These are phyloP conservation scores for Alternaria brassicicola DNA, from an alignment of 2,329 filamentous ascomycete genomes.

Conservation along the genomic window DNA sequence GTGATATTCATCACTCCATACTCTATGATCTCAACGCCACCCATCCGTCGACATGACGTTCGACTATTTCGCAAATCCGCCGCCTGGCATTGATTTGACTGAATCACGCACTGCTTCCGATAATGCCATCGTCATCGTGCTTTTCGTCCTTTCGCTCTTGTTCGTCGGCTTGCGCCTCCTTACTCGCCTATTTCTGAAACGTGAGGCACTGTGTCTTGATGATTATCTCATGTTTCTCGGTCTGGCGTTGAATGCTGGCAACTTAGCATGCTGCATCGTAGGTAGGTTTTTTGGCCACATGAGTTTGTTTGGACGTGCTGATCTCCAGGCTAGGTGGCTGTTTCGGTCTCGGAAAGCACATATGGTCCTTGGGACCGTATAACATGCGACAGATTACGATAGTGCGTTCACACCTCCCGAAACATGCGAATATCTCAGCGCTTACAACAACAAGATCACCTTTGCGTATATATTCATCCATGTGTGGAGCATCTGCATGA, in stretches of 20 bases:
- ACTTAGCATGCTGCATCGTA: slow-evolving; percentile 34
- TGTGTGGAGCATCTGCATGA: slow-evolving; percentile 33
- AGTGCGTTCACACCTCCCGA: slow-evolving; percentile 11
- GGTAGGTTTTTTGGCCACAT: slow-evolving; percentile 1
- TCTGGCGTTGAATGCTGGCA: slow-evolving; percentile 27
- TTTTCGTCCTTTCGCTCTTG: slow-evolving; percentile 26
- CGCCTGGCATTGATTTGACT: slow-evolving; percentile 24
- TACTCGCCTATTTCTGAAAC: slow-evolving; percentile 27
- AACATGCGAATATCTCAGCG: not conserved
- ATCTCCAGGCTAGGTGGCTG: slow-evolving; percentile 18
- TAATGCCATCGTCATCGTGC: slow-evolving; percentile 29
- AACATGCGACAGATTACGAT: slow-evolving; percentile 35
- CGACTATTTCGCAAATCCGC: slow-evolving; percentile 22
- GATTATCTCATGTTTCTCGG: slow-evolving; percentile 35
- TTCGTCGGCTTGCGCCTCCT: slow-evolving; percentile 28
- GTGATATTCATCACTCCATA: not conserved
- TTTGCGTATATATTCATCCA: slow-evolving; percentile 37
- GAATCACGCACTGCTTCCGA: slow-evolving; percentile 30
- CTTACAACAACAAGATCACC: slow-evolving; percentile 24
- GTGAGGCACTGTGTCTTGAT: slow-evolving; percentile 24
- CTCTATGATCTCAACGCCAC: not conserved
- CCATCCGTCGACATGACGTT: slow-evolving; percentile 2
- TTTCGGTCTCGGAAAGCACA: slow-evolving; percentile 35
- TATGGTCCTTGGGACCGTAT: slow-evolving; percentile 29
- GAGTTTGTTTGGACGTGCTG: not conserved